Base-by-base conservation (phyloP, 2,329 filamentous ascomycete species). In the Nemania abortiva region DNA sequence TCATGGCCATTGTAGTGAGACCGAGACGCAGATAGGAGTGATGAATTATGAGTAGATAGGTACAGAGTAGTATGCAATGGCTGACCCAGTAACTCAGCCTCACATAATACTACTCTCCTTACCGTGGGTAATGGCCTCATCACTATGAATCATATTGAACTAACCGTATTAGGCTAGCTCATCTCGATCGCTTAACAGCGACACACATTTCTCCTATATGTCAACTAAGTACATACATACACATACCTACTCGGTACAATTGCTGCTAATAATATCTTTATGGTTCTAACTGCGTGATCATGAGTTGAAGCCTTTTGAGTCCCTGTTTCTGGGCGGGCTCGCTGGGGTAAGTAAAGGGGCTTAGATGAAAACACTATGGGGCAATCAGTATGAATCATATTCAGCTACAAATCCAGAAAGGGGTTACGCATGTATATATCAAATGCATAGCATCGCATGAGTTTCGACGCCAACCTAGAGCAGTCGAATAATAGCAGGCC, bases 301-400 rank as follows among this genome's bases (percentile, higher is more conserved):
- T 29, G 10, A 18, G 11, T 52, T 29, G 39, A 47, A 24, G 27
- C 6, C 6, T 1, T 6, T 20, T 3, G 18, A 27, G 20, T 24
- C 15, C 45, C n/a, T 60, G 45, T 27, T 13, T 13, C 11, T 7
- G 15, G n/a, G 20, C 42, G 54, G 39, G 20, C 13, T 60, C 39
- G 29, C 47, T 18, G n/a, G n/a, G 15, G 27, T 11, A 37, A 15
- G 13, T 29, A 34, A 34, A 27, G 61, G 24, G 50, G 47, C 55
- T 53, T 54, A 34, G 45, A 20, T 10, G 11, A 13, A 15, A 20
- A 20, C 6, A 57, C 10, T 29, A 42, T 50, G 31, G 47, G 22
- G 59, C 49, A 31, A 27, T 52, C 42, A 50, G 22, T 56, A 69
- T 69, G 67, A 69, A 67, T 69, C 67, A 69, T 67, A 20, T 31